Percentiles rank a stretch among this genome's conserved stretches.
Conservation (phyloP, 257 asterid species). For the Striga asiatica region DNA sequence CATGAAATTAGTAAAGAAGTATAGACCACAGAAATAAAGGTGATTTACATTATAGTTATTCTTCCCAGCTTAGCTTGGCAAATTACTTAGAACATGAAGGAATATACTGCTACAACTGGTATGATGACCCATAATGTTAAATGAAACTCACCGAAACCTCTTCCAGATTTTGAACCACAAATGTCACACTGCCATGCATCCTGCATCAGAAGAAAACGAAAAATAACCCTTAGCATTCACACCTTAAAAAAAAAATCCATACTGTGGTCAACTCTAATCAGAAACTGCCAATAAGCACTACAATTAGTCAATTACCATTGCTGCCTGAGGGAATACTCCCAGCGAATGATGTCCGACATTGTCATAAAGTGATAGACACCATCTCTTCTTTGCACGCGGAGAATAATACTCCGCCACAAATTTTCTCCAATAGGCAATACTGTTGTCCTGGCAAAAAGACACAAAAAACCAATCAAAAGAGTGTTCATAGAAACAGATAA, state of each 20-base stretch:
- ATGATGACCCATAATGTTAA: not conserved
- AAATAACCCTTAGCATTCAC: conserved; percentile 8
- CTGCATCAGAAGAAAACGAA: conserved; percentile 34
- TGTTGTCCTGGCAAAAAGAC: conserved; percentile 46
- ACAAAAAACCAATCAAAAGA: too few species aligned
- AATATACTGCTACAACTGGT: not conserved
- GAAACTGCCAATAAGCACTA: too few species aligned
- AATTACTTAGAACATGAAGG: conserved; percentile 1
- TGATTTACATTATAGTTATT: not conserved
- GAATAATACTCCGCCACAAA: conserved; percentile 92
- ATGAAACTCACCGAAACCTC: conserved; percentile 83
- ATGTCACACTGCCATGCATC: conserved; percentile 98
- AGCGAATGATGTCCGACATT: conserved; percentile 88
- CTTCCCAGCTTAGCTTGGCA: conserved; percentile 6
- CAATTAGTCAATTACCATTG: conserved; percentile 84
- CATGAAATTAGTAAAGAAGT: not conserved
- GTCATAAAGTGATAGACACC: conserved; percentile 89
- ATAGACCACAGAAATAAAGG: not conserved
- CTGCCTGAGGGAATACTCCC: conserved; percentile 93
- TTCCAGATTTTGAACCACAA: conserved; percentile 94
- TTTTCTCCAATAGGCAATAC: conserved; percentile 95
- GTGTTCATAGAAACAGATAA: too few species aligned
- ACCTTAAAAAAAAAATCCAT: conserved; percentile 13
- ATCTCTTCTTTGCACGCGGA: conserved; percentile 93
- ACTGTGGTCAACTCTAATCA: not conserved